Evolutionary conservation across 2,329 filamentous ascomycete species (phyloP).

Genomic region (Aspergillus transmontanensis): DNA sequence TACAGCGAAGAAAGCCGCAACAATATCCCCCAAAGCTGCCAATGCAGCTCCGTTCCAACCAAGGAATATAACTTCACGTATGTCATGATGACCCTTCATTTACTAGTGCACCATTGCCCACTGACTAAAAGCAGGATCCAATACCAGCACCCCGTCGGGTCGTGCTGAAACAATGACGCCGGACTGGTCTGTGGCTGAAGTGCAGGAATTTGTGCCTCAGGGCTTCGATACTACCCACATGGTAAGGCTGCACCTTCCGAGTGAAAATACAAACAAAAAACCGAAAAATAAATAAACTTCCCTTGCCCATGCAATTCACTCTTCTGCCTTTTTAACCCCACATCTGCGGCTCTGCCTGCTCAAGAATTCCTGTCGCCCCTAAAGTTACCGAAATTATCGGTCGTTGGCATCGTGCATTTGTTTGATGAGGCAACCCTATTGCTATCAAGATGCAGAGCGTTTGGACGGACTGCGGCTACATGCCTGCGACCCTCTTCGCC

Average conservation of each 20-base stretch:
- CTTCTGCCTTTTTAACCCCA: background rate
- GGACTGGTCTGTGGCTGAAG: slow-evolving; percentile 49
- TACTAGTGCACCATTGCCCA: slow-evolving; percentile 4
- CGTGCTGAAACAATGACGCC: slow-evolving; percentile 44
- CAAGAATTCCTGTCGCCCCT: background rate
- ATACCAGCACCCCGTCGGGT: slow-evolving; percentile 41
- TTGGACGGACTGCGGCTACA: background rate
- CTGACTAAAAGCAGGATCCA: slow-evolving; percentile 41
- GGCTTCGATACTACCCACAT: slow-evolving; percentile 53
- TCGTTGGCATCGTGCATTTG: background rate
- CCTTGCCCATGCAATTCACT: background rate
- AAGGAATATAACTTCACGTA: slow-evolving; percentile 44
- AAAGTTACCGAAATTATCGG: background rate
- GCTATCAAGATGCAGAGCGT: background rate
- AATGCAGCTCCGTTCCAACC: slow-evolving; percentile 69
- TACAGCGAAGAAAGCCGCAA: slow-evolving; percentile 64
- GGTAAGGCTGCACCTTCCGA: slow-evolving; percentile 42
- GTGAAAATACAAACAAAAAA: background rate
- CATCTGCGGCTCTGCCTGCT: background rate
- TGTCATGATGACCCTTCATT: slow-evolving; percentile 15
- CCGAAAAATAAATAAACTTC: background rate
- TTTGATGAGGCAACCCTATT: background rate
- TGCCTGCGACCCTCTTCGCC: background rate
- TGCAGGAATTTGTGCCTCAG: slow-evolving; percentile 57
- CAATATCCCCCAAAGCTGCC: slow-evolving; percentile 85